phyloP scores from a whole-genome alignment of 352 stramenopile genomes.

The Halophytophthora batemanensis region DNA sequence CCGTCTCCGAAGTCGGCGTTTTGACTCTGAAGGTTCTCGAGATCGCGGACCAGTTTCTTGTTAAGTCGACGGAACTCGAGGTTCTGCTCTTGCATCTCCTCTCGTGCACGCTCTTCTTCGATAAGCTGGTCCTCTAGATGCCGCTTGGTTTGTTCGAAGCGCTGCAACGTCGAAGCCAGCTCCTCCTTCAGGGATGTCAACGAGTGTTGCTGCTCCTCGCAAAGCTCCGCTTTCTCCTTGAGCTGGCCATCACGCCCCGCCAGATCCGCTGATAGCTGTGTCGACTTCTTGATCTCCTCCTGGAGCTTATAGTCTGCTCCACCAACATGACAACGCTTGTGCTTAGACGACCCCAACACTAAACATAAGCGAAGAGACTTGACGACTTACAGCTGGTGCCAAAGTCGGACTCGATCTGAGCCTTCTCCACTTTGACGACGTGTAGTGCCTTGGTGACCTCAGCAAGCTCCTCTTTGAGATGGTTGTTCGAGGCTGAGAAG shows the following conservation, averaged over 20 bases:
- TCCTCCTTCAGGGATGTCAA: constrained; percentile 65
- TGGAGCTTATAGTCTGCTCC: constrained; percentile 49
- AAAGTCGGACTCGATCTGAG: constrained; percentile 71
- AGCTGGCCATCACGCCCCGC: constrained; percentile 32
- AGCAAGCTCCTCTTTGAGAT: constrained; percentile 68
- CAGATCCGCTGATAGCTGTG: constrained; percentile 45
- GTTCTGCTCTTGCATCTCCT: constrained; percentile 75
- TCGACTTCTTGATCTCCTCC: constrained; percentile 65
- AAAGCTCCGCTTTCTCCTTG: constrained; percentile 46
- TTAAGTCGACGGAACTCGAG: constrained; percentile 71
- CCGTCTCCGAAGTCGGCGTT: constrained; percentile 18
- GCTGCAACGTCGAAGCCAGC: constrained; percentile 44
- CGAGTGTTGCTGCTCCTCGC: constrained; percentile 53
- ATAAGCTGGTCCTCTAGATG: constrained; percentile 77
- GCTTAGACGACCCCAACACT: constrained; percentile 2
- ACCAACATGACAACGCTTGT: constrained; percentile 2
- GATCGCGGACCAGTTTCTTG: constrained; percentile 59
- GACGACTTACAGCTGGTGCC: constrained; percentile 50
- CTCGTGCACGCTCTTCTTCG: constrained; percentile 62
- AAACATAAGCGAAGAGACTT: constrained; percentile 1
- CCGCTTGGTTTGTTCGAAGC: constrained; percentile 68
- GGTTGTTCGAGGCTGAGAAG: constrained; percentile 72
- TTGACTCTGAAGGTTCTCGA: constrained; percentile 43
- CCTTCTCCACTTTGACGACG: constrained; percentile 61
- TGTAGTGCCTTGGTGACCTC: constrained; percentile 68